Percentiles rank a stretch among this genome's conserved stretches.
Conservation (phyloP, 2,329 filamentous ascomycete genomes). For the Clarireedia paspali region DNA sequence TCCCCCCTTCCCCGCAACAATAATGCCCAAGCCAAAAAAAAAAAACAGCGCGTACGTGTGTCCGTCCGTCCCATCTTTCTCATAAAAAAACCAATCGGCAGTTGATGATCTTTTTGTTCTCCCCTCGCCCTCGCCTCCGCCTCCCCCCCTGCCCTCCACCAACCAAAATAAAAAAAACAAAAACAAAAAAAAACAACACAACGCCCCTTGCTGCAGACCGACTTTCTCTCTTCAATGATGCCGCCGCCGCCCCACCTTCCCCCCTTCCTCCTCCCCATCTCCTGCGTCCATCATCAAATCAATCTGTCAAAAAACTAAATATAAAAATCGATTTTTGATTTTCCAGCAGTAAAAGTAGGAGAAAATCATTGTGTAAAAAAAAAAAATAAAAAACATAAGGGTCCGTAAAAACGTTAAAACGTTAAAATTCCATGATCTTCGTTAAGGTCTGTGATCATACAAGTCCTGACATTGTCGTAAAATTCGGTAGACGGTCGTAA, state of each 20-base stretch:
- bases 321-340: too few relatives aligned
- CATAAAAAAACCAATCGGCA: too few relatives aligned
- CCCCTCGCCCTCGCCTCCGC: too few relatives aligned
- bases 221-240: not conserved
- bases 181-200: not conserved
- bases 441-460: slow-evolving; percentile 25
- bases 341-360: not conserved
- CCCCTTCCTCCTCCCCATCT: not conserved
- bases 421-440: slow-evolving; percentile 25
- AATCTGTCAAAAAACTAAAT: too few relatives aligned
- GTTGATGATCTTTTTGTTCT: too few relatives aligned
- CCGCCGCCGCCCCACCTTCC: too few relatives aligned
- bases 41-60: too few relatives aligned
- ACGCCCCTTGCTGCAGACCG: not conserved
- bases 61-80: not conserved
- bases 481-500: slow-evolving; percentile 17
- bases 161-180: too few relatives aligned
- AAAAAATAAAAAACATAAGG: slow-evolving; percentile 14
- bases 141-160: too few relatives aligned
- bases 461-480: slow-evolving; percentile 19
- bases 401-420: slow-evolving; percentile 17
- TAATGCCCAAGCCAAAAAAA: too few relatives aligned
- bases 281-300: not conserved
- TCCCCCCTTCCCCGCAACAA: too few relatives aligned
- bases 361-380: slow-evolving; percentile 15